Percentiles rank a stretch among this genome's conserved stretches.
Evolutionary conservation across 441 rosid species (phyloP).

Genomic region (Croton setiger): DNA sequence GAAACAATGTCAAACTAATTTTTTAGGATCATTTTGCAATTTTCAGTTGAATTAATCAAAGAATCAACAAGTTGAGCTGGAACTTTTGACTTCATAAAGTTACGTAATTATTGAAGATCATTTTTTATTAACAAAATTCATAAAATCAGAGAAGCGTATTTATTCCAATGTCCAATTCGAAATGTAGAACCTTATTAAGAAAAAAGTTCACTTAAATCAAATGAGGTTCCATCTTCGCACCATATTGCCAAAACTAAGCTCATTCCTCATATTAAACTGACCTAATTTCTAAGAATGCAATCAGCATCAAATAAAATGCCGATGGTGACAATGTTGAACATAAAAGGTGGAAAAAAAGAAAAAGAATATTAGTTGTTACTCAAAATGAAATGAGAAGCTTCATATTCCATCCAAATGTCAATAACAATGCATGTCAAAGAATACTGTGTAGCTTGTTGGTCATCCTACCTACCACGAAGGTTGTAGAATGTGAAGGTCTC

Average conservation of each 20-base stretch:
- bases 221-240: background rate
- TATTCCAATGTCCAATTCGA: too few relatives aligned
- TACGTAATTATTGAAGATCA: too few relatives aligned
- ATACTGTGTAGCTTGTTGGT: too few relatives aligned
- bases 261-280: too few relatives aligned
- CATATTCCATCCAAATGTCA: background rate
- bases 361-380: background rate
- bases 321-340: background rate
- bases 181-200: background rate
- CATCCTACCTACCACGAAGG: too few relatives aligned
- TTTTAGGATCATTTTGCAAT: background rate
- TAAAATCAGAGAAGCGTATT: too few relatives aligned
- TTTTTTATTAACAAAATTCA: too few relatives aligned
- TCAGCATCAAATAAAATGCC: background rate
- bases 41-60: background rate
- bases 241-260: too few relatives aligned
- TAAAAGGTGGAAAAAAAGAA: background rate
- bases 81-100: background rate
- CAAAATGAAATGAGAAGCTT: background rate
- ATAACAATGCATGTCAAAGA: background rate
- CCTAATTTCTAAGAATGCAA: background rate
- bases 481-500: too few relatives aligned
- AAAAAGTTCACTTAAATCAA: background rate
- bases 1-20: background rate
- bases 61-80: background rate